A percentile compares a stretch with the other conserved stretches of the same genome.
phyloP scores from a whole-genome alignment of 2,329 filamentous ascomycete genomes.

The Aulographum hederae region DNA sequence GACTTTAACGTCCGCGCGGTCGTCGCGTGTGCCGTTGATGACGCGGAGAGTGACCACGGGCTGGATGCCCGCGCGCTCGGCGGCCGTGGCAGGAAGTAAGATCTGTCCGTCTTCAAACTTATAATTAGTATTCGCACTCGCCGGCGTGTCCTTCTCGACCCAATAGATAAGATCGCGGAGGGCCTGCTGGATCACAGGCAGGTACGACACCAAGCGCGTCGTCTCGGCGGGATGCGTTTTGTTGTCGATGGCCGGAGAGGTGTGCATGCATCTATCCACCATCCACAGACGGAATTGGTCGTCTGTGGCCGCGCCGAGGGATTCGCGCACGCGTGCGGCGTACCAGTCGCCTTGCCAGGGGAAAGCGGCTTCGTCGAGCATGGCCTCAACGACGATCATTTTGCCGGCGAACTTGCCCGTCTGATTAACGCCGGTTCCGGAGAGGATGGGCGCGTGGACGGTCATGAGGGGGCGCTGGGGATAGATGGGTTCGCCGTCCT shows the following conservation, averaged over 20 bases:
- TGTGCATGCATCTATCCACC: conserved; percentile 1
- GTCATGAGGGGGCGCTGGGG: not conserved
- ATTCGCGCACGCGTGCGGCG: not conserved
- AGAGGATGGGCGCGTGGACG: not conserved
- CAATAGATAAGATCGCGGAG: conserved; percentile 1
- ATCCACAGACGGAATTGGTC: conserved; percentile 3
- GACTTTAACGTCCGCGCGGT: conserved; percentile 1
- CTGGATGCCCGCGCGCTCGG: conserved; percentile 1
- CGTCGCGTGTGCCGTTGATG: conserved; percentile 1
- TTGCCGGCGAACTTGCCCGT: conserved; percentile 4
- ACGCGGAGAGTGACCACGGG: not conserved
- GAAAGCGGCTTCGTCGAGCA: conserved; percentile 5
- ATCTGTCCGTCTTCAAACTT: conserved; percentile 1
- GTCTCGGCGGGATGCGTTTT: not conserved
- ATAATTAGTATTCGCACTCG: not conserved
- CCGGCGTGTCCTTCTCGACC: conserved; percentile 1
- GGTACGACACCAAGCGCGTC: conserved; percentile 1
- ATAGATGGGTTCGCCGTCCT: not conserved
- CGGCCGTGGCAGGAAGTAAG: not conserved
- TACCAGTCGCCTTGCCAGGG: conserved; percentile 6
- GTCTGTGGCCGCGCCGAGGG: conserved; percentile 1
- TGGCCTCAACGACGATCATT: conserved; percentile 4
- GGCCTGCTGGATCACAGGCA: conserved; percentile 1
- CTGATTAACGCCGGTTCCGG: conserved; percentile 1
- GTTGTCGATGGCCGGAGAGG: not conserved